Evolutionary conservation across 306 rosid species (phyloP).

Genomic region (Ochetophila trinervis): DNA sequence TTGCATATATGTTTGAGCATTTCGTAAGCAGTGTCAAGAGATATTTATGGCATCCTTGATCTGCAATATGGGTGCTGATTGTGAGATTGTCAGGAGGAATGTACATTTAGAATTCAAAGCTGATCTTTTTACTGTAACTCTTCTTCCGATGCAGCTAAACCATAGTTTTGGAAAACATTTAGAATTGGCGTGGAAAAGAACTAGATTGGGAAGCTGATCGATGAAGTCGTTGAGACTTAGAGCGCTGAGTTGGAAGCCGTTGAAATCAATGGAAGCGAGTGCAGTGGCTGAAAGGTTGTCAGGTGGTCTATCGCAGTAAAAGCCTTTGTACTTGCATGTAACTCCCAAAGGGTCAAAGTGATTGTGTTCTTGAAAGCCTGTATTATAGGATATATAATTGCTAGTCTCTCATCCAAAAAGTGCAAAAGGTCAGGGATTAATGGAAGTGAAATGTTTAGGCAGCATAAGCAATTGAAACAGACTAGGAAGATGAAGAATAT

Average conservation of each 20-base stretch:
- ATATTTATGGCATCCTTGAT: no score
- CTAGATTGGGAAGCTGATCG: conserved; percentile 38
- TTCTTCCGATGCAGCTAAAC: no score
- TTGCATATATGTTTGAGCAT: no score
- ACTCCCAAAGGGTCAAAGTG: conserved; percentile 43
- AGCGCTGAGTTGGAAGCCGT: conserved; percentile 46
- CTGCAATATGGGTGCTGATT: no score
- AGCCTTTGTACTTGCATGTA: conserved; percentile 46
- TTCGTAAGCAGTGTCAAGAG: no score
- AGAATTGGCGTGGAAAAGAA: conserved; percentile 52
- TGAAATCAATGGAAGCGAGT: conserved; percentile 41
- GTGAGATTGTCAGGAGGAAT: no score
- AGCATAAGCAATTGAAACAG: conserved; percentile 17
- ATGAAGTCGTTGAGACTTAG: conserved; percentile 44
- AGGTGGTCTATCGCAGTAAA: conserved; percentile 44
- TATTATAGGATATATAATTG: conserved; percentile 36
- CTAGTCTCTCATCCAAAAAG: conserved; percentile 41
- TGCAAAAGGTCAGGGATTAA: conserved; percentile 26
- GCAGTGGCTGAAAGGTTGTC: conserved; percentile 31
- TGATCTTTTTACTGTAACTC: no score
- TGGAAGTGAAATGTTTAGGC: conserved; percentile 11
- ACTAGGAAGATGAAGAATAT: conserved; percentile 21
- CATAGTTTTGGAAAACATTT: no score
- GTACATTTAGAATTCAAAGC: no score
- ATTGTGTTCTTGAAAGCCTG: conserved; percentile 38